These are phyloP conservation scores for Elongisporangium prolatum DNA, from an alignment of 352 stramenopile species.

Conservation along the genomic window DNA sequence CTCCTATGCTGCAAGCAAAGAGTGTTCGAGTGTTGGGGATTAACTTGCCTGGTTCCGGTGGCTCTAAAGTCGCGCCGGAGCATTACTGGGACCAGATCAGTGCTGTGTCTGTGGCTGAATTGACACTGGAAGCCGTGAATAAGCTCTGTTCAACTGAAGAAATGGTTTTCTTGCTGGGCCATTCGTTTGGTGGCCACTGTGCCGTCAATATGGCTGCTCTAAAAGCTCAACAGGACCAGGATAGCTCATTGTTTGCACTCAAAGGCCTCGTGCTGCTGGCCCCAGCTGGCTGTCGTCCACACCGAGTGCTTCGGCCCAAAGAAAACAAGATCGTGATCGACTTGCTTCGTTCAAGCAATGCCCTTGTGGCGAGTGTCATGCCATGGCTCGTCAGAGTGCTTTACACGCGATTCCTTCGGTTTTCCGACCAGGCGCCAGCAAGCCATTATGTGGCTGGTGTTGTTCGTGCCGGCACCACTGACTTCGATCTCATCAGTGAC, in stretches of 20 bases:
- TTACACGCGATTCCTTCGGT: conserved; percentile 33
- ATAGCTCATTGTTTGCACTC: conserved; percentile 5
- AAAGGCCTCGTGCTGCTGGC: conserved; percentile 37
- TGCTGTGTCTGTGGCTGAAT: conserved; percentile 17
- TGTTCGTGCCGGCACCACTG: conserved; percentile 33
- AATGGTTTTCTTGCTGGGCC: conserved; percentile 39
- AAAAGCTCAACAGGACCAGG: conserved; percentile 9
- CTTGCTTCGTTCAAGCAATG: conserved; percentile 16
- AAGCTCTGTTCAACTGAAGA: conserved; percentile 18
- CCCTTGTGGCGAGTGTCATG: conserved; percentile 9
- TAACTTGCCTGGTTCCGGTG: conserved; percentile 34
- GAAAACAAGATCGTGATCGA: conserved; percentile 27
- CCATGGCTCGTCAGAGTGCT: conserved; percentile 23
- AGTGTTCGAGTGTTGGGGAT: conserved; percentile 21
- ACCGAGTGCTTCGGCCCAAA: conserved; percentile 30
- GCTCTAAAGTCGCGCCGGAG: conserved; percentile 19
- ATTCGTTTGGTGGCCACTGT: conserved; percentile 48
- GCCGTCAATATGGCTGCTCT: conserved; percentile 43
- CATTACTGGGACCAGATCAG: conserved; percentile 28
- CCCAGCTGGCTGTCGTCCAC: conserved; percentile 32
- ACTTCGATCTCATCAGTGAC: conserved; percentile 31
- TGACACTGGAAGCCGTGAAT: conserved; percentile 25
- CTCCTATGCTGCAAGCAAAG: conserved; percentile 16
- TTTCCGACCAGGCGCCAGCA: conserved; percentile 15
- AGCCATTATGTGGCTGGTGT: conserved; percentile 34